Evolutionary conservation across 129 eudicot genomes (phyloP).

Genomic region (Erigeron canadensis): DNA sequence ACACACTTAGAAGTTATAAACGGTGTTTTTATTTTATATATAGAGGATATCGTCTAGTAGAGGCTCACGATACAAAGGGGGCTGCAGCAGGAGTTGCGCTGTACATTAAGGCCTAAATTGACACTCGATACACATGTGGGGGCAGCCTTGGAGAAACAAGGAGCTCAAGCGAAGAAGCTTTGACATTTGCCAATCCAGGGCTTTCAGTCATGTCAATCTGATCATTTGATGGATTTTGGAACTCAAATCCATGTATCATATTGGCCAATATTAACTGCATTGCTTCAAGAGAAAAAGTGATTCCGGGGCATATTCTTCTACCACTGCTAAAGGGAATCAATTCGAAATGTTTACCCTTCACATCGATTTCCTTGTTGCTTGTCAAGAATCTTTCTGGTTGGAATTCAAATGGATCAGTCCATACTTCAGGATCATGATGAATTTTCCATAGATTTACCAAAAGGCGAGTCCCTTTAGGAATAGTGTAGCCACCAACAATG

Average conservation of each 20-base stretch:
- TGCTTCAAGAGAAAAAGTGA: constrained; percentile 22
- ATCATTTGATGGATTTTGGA: constrained; percentile 10
- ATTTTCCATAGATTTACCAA: constrained; percentile 42
- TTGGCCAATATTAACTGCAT: constrained; percentile 30
- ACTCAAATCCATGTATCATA: constrained; percentile 40
- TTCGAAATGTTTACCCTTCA: constrained; percentile 18
- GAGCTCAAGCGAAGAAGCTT: constrained; percentile 23
- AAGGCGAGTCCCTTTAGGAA: constrained; percentile 35
- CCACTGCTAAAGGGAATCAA: constrained; percentile 35
- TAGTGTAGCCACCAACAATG: constrained; percentile 24
- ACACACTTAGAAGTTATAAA: too few species aligned
- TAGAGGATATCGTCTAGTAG: too few species aligned
- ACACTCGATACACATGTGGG: background rate
- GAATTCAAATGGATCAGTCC: constrained; percentile 37
- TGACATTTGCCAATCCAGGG: constrained; percentile 16
- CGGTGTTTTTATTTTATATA: too few species aligned
- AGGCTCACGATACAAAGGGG: too few species aligned
- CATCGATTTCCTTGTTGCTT: constrained; percentile 15
- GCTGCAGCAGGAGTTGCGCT: too few species aligned
- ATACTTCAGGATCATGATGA: constrained; percentile 42
- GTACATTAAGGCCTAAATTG: background rate
- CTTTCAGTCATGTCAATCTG: constrained; percentile 28
- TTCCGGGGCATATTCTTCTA: constrained; percentile 39
- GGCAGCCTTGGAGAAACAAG: constrained; percentile 7
- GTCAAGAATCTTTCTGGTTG: constrained; percentile 41